Evolutionary conservation across 768 basidiomycete species (phyloP), one percentile per base, ranked within the genome.

Genomic region (Trametes meyenii): DNA sequence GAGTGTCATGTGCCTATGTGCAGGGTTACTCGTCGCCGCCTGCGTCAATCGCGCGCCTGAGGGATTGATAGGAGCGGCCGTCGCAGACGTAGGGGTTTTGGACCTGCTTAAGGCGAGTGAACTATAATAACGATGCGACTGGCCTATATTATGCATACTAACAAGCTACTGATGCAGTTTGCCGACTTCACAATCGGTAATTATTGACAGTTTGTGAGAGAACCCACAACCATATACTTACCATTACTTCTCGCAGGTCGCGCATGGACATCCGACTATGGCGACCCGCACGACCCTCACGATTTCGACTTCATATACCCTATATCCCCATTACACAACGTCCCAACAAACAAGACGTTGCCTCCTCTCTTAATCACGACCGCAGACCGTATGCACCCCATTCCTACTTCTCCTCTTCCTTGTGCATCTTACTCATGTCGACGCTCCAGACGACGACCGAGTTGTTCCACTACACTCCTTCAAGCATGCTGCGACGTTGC

Each of bases 401-500:
- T 24, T 16, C 8, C 13, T 26, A 12, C 17, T 17, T 40, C 11
- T 19, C 13, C n/a, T 17, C 44, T 13, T 19, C 13, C n/a, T 0
- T 19, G 6, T 23, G 13, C 5, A 35, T 10, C 53, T 49, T 17
- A 50, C 44, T 7, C 21, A 16, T 8, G 33, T 29, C 36, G 13
- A 23, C 46, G 24, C 50, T 19, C 17, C 67, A 91, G 90, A 91
- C 63, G 92, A 93, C 66, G 90, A 92, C 67, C 87, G 92, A 36
- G 92, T 94, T n/a, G 90, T 93, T 5, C 90, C 90, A 1, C 76
- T 91, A 70, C 92, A 93, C 73, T 90, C 90, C 10, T 92, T 90
- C 82, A 94, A 94, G 74, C 80, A 85, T 52, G 86, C 87, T 0
- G 92, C 92, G 16, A 85, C 85, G n/a, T 76, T 93, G 39, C 92